Evolutionary conservation across 1,284 basidiomycete genomes (phyloP), one percentile per base, ranked within the genome.

Genomic region (Anthracocystis setariae): DNA sequence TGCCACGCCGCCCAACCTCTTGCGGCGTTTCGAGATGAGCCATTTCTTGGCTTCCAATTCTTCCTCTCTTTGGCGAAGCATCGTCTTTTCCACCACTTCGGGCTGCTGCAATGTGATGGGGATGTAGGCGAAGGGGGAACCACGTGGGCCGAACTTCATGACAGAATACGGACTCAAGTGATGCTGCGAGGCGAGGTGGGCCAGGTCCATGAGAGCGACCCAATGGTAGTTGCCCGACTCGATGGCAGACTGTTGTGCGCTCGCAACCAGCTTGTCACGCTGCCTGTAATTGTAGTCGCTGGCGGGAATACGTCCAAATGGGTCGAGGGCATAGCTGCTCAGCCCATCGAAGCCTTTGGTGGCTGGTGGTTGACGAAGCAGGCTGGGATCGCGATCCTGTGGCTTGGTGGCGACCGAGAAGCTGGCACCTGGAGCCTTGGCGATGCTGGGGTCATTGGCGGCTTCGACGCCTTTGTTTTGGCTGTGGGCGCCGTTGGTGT

Each of bases 61-160:
- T 33, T 71, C 55, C 24, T 63, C 37, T 10, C 68, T 56, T 58
- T 81, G 79, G 9, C 63, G 59, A 13, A 52, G 33, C 47, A 75
- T 62, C 13, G 74, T 74, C 15, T 56, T 50, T 7, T 76, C 54
- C 4, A 75, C 73, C 21, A 61, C 43, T 20, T 54, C 46, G 8
- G 80, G 78, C 49, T 79, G 77, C 54, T 80, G 80, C 20, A 81
- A 42, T 13, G 78, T 69, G 46, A 81, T 58, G 8, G 80, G 80
- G 18, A 81, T 61, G 63, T 81, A 81, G 3, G 78, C 75, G 46
- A 76, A 81, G 10, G 78, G 80, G 7, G 78, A 78, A 12, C 79
- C 77, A 20, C 51, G 47, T 2, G 54, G 50, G 9, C 80, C 80
- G 24, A 76, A 81, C 49, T 82, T 82, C 56, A 81, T 62, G 44